Base-by-base conservation (phyloP, 352 stramenopile genomes). In the Phytophthora quininea region DNA sequence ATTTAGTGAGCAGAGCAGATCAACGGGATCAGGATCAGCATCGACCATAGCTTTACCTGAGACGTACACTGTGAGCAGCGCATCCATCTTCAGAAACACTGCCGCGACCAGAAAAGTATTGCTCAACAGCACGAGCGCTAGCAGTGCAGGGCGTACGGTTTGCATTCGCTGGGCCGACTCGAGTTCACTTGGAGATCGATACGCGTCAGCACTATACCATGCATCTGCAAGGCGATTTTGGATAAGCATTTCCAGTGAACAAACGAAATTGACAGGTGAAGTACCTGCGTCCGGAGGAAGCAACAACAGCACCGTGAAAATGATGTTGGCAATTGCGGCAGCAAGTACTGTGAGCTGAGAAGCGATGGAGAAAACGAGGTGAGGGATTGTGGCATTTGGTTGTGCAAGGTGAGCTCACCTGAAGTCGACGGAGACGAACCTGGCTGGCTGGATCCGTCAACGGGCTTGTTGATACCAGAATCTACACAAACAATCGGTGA, bases 191-290 rank as follows among this genome's bases (percentile, higher is more conserved):
- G 58, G 30, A 15, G 80, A 84, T 19, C 58, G 42, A 52, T 72
- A 81, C 8, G 71, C 68, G 30, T 88, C 78, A 3, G 69, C 61
- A 42, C 84, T 67, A 49, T 79, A 90, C 83, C 83, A 91, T 2
- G 74, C 80, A 29, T 65, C 83, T 90, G 51, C 11, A 24, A 24
- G 19, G 19, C 19, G 19, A 24, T 24, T 24, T 24, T 24, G 19
- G 19, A 24, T 24, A 24, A 49, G 43, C 4, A n/a, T 49, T 49
- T 27, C 4, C 43, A 7, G 2, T 9, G 15, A 3, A 19, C 12
- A 40, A 33, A 51, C 15, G 12, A 45, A 29, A 33, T 15, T 19
- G 45, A n/a, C 30, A 43, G 2, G 4, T 47, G 19, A 8, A 47
- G 46, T 56, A 84, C 77, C 73, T 58, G 62, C 51, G 30, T 59